A percentile compares a stretch with the other conserved stretches of the same genome.
Evolutionary conservation across 2,329 filamentous ascomycete species (phyloP).

Genomic region (Aspergillus brasiliensis): DNA sequence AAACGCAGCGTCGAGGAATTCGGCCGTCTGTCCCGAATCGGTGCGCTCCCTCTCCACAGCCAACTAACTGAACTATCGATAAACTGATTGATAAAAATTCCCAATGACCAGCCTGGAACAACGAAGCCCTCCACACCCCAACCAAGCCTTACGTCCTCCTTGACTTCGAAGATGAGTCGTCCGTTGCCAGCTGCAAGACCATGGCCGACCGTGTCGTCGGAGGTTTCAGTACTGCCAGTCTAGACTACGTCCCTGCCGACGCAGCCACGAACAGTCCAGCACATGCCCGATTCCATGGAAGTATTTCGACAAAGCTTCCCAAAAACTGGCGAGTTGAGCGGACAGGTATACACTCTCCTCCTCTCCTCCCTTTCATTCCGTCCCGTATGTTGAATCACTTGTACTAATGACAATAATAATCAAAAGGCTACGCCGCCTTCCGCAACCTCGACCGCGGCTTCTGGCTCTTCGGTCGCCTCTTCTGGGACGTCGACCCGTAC

Average conservation of each 20-base stretch:
- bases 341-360: conserved; percentile 34
- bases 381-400: background rate
- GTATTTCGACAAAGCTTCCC: conserved; percentile 83
- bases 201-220: conserved; percentile 88
- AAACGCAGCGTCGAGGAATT: conserved; percentile 62
- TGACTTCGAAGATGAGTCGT: conserved; percentile 43
- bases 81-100: conserved; percentile 3
- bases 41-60: conserved; percentile 37
- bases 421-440: conserved; percentile 87
- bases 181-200: conserved; percentile 58
- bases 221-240: conserved; percentile 73
- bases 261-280: conserved; percentile 49
- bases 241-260: conserved; percentile 66
- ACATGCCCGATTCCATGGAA: conserved; percentile 82
- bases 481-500: conserved; percentile 91
- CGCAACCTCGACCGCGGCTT: conserved; percentile 74
- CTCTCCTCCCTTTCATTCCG: background rate
- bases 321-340: conserved; percentile 54
- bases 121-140: conserved; percentile 39
- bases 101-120: conserved; percentile 41
- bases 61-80: background rate
- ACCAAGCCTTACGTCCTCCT: conserved; percentile 44
- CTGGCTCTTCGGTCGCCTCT: conserved; percentile 80
- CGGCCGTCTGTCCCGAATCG: conserved; percentile 57
- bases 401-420: conserved; percentile 3